Conservation (phyloP, 1,284 basidiomycete species). For the Cryptococcus maquisensis region DNA sequence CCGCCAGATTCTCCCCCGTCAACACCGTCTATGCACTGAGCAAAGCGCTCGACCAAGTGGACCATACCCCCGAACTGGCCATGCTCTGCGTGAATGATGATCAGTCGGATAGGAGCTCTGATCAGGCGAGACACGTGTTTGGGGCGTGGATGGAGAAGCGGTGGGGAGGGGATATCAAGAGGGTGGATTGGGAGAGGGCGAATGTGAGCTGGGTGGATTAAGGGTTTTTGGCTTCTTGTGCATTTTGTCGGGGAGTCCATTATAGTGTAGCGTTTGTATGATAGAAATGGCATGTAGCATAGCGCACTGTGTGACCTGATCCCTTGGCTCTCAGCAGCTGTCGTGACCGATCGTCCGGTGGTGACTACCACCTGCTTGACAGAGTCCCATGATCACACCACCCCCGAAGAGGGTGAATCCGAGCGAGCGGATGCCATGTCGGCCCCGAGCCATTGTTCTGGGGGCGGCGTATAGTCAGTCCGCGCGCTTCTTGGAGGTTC, state of each 20-base stretch:
- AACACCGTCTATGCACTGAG: constrained; percentile 17
- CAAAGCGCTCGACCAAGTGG: constrained; percentile 11
- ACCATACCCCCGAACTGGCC: constrained; percentile 13
- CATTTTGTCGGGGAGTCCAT: background rate
- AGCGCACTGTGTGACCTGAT: too few relatives aligned
- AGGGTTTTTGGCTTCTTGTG: background rate
- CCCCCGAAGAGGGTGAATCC: too few relatives aligned
- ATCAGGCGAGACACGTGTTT: constrained; percentile 5
- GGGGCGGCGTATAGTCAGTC: too few relatives aligned
- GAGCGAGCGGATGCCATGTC: too few relatives aligned
- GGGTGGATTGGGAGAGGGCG: constrained; percentile 20
- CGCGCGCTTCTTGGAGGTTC: too few relatives aligned
- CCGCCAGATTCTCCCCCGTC: constrained; percentile 26
- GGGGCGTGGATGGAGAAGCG: constrained; percentile 21
- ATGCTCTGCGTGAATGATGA: constrained; percentile 42
- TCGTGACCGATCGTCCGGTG: too few relatives aligned
- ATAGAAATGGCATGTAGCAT: too few relatives aligned
- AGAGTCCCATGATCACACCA: too few relatives aligned
- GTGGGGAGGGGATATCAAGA: constrained; percentile 15
- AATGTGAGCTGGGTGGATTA: constrained; percentile 5
- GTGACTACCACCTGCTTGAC: too few relatives aligned
- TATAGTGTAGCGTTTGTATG: too few relatives aligned
- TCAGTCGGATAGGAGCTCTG: constrained; percentile 23
- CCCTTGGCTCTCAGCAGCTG: too few relatives aligned
- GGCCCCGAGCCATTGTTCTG: too few relatives aligned